These are phyloP conservation scores for Venturia carpophila DNA, from an alignment of 2,329 filamentous ascomycete species.

Conservation along the genomic window DNA sequence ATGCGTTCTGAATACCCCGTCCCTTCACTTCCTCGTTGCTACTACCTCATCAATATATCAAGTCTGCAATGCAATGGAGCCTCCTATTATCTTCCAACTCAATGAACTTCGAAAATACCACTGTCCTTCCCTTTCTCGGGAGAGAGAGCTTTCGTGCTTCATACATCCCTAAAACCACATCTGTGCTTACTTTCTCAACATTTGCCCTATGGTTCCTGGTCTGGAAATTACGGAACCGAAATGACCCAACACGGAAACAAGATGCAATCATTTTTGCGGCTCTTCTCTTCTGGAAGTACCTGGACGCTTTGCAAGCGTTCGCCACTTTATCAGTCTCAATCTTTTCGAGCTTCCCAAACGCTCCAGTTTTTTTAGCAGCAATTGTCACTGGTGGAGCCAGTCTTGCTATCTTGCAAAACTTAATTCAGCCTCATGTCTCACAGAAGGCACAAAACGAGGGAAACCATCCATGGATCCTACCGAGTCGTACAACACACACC, in stretches of 20 bases:
- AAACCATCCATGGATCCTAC: conserved; percentile 45
- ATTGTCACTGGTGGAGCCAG: neutral
- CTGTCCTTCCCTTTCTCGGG: neutral
- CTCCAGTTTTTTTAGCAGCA: neutral
- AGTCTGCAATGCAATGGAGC: neutral
- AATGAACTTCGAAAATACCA: neutral
- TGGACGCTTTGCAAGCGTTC: neutral
- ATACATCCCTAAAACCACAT: neutral
- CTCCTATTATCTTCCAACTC: neutral
- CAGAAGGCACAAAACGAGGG: neutral
- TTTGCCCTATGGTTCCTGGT: neutral
- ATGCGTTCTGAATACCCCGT: neutral
- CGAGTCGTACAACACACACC: conserved; percentile 56
- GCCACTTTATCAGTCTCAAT: neutral
- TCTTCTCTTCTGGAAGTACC: neutral
- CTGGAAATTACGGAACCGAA: neutral
- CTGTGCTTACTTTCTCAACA: conserved; percentile 1
- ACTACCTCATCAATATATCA: neutral
- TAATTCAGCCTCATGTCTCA: neutral
- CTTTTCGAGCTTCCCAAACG: neutral
- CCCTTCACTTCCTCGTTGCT: neutral
- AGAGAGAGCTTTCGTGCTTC: neutral
- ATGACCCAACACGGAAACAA: neutral
- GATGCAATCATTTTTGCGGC: neutral
- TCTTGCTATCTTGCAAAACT: neutral